Evolutionary conservation across 2,329 filamentous ascomycete genomes (phyloP).

Genomic region (Stagonosporopsis cucurbitacearum): DNA sequence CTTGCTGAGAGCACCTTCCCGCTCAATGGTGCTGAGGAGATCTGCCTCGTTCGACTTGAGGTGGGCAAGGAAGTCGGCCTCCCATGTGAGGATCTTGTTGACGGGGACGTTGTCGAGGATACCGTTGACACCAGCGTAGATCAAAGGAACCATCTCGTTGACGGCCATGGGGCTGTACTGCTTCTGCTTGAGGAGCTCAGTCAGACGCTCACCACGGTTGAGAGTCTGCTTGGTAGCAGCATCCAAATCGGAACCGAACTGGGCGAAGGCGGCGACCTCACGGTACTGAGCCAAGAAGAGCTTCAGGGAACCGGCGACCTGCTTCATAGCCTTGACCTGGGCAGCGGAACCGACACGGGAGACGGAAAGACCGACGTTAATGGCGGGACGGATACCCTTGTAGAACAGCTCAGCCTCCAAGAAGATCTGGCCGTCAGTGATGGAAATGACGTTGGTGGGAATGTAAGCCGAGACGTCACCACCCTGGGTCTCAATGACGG

Average conservation of each 20-base stretch:
- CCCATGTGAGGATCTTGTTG: slow-evolving; percentile 89
- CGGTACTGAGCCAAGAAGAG: slow-evolving; percentile 99
- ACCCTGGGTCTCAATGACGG: slow-evolving; percentile 96
- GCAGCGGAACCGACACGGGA: slow-evolving; percentile 99
- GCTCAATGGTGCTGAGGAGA: slow-evolving; percentile 84
- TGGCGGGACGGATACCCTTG: slow-evolving; percentile 99
- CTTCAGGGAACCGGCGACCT: slow-evolving; percentile 99
- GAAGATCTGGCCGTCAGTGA: slow-evolving; percentile 99
- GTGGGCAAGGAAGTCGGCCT: slow-evolving; percentile 91
- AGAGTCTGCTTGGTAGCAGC: slow-evolving; percentile 99
- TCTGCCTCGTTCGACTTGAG: slow-evolving; percentile 89
- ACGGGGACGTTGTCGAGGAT: slow-evolving; percentile 88
- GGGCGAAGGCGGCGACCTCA: slow-evolving; percentile 99
- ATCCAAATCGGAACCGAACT: slow-evolving; percentile 99
- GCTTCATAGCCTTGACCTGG: slow-evolving; percentile 99
- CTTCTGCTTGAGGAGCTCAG: slow-evolving; percentile 99
- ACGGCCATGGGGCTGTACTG: slow-evolving; percentile 99
- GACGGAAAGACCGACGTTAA: slow-evolving; percentile 99
- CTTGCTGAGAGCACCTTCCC: slow-evolving; percentile 96
- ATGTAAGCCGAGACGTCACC: slow-evolving; percentile 99
- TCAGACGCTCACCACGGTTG: slow-evolving; percentile 96
- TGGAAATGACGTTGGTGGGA: slow-evolving; percentile 99
- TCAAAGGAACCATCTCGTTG: slow-evolving; percentile 99
- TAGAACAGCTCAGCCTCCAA: slow-evolving; percentile 99
- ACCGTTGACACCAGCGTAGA: slow-evolving; percentile 99